Evolutionary conservation across 208 protist species (phyloP).

Genomic region (Acanthamoeba lenticulata): DNA sequence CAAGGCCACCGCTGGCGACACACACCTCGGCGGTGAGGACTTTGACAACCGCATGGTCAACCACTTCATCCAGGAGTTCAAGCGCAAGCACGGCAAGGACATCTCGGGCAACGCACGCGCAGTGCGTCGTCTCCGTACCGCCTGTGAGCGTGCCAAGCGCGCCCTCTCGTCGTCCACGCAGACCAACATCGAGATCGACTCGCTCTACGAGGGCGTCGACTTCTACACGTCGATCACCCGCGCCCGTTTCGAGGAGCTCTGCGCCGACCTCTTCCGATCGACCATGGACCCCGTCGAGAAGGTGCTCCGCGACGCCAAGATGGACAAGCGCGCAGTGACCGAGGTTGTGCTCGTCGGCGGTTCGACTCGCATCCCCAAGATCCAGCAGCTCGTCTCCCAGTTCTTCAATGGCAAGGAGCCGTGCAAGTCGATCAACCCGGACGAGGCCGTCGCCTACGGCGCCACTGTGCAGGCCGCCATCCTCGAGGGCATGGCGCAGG

Average conservation of each 20-base stretch:
- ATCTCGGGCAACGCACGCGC: constrained; percentile 83
- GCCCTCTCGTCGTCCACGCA: constrained; percentile 92
- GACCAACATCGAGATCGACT: constrained; percentile 95
- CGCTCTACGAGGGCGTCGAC: constrained; percentile 95
- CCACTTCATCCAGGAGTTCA: constrained; percentile 97
- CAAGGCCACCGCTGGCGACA: constrained; percentile 98
- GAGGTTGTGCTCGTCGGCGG: constrained; percentile 96
- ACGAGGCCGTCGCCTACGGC: constrained; percentile 98
- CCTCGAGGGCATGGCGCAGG: constrained; percentile 85
- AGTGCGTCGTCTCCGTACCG: constrained; percentile 87
- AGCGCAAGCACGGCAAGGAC: constrained; percentile 91
- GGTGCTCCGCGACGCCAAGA: constrained; percentile 91
- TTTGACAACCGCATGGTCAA: constrained; percentile 96
- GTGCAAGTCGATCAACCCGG: constrained; percentile 96
- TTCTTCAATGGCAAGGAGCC: constrained; percentile 93
- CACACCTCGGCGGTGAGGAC: constrained; percentile 98
- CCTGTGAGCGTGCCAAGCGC: constrained; percentile 94
- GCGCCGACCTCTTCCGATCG: constrained; percentile 89
- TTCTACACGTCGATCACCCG: constrained; percentile 95
- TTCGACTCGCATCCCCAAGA: constrained; percentile 97
- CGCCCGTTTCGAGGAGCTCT: constrained; percentile 97
- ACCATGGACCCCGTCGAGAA: constrained; percentile 90
- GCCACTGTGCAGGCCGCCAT: constrained; percentile 97
- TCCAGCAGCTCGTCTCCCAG: constrained; percentile 90
- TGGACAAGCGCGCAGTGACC: constrained; percentile 89